Conservation (phyloP, 306 rosid genomes). For the Vigna reflexopilosa region DNA sequence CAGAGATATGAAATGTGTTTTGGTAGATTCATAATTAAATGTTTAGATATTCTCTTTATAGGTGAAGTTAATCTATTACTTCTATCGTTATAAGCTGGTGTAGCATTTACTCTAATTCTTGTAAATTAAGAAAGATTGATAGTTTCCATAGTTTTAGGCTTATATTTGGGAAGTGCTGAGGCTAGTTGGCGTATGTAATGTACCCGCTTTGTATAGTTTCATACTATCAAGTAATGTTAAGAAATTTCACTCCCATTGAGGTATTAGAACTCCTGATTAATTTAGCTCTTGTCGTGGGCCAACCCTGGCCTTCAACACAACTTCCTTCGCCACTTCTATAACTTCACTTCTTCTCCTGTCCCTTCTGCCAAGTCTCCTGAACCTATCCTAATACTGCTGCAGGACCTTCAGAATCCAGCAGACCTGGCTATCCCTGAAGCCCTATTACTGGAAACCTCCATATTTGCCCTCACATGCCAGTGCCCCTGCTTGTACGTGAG, state of each 20-base stretch:
- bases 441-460: not conserved
- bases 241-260: not conserved
- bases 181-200: not conserved
- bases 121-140: not conserved
- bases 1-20: not conserved
- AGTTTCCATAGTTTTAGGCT: not conserved
- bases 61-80: not conserved
- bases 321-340: not conserved
- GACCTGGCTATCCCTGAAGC: not conserved
- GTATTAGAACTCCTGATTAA: not conserved
- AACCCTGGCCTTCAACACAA: not conserved
- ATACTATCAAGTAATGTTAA: not conserved
- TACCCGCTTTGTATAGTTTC: not conserved
- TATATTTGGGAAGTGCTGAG: not conserved
- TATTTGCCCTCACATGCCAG: not conserved
- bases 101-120: not conserved
- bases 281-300: not conserved
- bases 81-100: not conserved
- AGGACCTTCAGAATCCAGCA: not conserved
- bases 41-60: not conserved
- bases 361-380: not conserved
- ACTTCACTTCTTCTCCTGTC: not conserved
- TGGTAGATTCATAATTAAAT: constrained; percentile 7
- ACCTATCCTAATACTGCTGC: not conserved
- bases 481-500: not conserved